Conservation (phyloP, 2,329 filamentous ascomycete species). For the Cytospora piceicola region DNA sequence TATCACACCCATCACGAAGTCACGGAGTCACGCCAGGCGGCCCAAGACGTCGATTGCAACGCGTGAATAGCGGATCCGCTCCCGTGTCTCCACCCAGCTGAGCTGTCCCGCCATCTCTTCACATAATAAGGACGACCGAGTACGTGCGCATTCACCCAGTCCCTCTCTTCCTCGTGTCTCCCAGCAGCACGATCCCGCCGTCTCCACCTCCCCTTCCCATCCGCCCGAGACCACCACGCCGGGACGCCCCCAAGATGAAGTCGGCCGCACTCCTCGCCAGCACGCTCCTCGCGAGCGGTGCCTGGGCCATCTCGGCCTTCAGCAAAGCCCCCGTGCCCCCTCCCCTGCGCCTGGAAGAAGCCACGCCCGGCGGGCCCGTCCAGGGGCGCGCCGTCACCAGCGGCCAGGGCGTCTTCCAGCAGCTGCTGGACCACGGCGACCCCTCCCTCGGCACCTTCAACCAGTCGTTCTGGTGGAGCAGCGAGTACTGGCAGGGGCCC, state of each 20-base stretch:
- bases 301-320: constrained; percentile 32
- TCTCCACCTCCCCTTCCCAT: background rate
- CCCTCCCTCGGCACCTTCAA: constrained; percentile 46
- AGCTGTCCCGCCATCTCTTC: background rate
- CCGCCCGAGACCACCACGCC: background rate
- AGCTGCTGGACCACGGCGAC: constrained; percentile 47
- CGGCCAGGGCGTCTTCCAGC: constrained; percentile 43
- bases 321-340: constrained; percentile 32
- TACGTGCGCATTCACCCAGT: background rate
- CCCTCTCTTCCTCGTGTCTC: background rate
- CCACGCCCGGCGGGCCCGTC: constrained; percentile 22
- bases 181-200: background rate
- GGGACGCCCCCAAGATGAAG: constrained; percentile 37
- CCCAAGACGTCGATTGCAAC: background rate
- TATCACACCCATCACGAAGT: no score
- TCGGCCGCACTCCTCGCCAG: constrained; percentile 29
- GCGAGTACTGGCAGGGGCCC: constrained; percentile 46
- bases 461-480: constrained; percentile 48
- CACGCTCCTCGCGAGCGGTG: constrained; percentile 36
- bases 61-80: background rate
- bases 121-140: background rate
- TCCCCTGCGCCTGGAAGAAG: constrained; percentile 34
- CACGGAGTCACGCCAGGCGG: background rate
- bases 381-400: constrained; percentile 26
- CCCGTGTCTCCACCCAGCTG: background rate